Conservation (phyloP, 2,329 filamentous ascomycete species). For the Teratosphaeria destructans region DNA sequence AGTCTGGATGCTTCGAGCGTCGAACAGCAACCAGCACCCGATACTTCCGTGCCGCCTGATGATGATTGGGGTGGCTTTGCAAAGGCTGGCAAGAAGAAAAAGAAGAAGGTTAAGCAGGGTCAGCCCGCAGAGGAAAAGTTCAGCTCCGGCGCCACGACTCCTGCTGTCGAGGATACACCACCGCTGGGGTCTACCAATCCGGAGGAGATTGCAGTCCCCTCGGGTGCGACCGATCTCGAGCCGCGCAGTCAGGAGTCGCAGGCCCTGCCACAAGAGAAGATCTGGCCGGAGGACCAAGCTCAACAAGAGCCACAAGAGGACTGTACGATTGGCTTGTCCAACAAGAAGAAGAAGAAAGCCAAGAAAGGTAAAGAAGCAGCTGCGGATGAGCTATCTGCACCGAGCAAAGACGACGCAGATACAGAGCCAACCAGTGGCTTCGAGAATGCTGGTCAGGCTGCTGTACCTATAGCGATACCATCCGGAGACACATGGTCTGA, state of each 20-base stretch:
- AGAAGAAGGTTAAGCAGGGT: background rate
- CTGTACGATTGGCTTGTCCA: background rate
- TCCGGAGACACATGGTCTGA: background rate
- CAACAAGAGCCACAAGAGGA: background rate
- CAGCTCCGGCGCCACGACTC: background rate
- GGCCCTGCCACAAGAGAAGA: background rate
- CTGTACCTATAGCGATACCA: background rate
- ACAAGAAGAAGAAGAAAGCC: constrained; percentile 16
- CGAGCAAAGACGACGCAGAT: background rate
- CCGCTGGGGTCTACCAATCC: background rate
- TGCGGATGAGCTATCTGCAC: background rate
- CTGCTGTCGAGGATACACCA: background rate
- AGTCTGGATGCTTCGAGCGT: background rate
- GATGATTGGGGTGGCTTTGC: background rate
- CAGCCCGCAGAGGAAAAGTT: background rate
- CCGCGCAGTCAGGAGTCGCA: background rate
- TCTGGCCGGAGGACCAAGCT: background rate
- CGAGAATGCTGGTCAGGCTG: background rate
- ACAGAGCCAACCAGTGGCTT: no score
- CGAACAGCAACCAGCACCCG: background rate
- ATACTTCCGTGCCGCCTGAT: background rate
- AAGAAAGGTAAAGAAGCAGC: constrained; percentile 19
- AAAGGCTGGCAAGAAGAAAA: background rate
- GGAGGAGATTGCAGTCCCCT: background rate
- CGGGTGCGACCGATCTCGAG: background rate